Conservation (phyloP, 202 grass and related monocot species). For the Elaeis oleifera region DNA sequence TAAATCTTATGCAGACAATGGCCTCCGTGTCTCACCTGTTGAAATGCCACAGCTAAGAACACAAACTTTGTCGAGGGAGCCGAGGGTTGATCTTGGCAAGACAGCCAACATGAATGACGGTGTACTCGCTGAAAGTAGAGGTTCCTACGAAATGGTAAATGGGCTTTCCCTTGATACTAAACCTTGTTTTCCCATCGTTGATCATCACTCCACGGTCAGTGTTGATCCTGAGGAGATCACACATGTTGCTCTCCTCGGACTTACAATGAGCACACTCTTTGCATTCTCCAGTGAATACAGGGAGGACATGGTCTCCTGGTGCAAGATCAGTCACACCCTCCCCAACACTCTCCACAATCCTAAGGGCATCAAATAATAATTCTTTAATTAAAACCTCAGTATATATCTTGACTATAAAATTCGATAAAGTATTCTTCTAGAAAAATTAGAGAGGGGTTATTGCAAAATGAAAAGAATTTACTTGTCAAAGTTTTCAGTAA, state of each 20-base stretch:
- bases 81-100: constrained; percentile 76
- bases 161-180: constrained; percentile 74
- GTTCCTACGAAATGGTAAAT: constrained; percentile 88
- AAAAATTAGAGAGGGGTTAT: too few relatives aligned
- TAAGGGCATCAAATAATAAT: constrained; percentile 18
- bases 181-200: constrained; percentile 55
- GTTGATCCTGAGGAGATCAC: constrained; percentile 82
- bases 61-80: constrained; percentile 84
- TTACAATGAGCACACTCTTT: constrained; percentile 81
- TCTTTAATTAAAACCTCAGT: too few relatives aligned
- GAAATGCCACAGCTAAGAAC: constrained; percentile 92
- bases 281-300: constrained; percentile 92
- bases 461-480: too few relatives aligned
- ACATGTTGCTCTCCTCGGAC: constrained; percentile 92
- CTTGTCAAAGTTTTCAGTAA: too few relatives aligned
- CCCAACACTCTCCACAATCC: constrained; percentile 80
- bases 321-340: constrained; percentile 65
- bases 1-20: too few relatives aligned
- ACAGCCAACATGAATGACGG: constrained; percentile 74
- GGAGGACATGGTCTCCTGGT: constrained; percentile 80
- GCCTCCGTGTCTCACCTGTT: constrained; percentile 34
- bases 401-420: too few relatives aligned
- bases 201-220: constrained; percentile 84
- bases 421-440: too few relatives aligned
- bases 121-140: constrained; percentile 93